Conservation (phyloP, 2,329 filamentous ascomycete species). For the Pezizomycotina sp. region DNA sequence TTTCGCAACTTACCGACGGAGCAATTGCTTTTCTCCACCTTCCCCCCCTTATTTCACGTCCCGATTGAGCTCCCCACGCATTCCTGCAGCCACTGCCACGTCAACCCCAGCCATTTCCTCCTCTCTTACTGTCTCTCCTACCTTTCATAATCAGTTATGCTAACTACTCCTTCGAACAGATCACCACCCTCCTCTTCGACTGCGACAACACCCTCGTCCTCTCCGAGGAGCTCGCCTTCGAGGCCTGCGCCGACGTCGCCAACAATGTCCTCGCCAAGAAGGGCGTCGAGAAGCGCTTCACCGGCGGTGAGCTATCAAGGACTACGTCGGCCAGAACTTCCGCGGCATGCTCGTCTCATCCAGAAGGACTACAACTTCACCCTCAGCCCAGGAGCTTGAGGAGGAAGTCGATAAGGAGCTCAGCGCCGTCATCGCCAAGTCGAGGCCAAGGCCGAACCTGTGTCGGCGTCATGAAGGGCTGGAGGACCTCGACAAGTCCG, state of each 20-base stretch:
- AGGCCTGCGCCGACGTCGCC: conserved; percentile 75
- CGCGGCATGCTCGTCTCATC: conserved; percentile 72
- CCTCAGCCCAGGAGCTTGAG: conserved; percentile 52
- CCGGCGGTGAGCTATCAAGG: conserved; percentile 57
- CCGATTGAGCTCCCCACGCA: too few species aligned
- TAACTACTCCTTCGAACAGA: too few species aligned
- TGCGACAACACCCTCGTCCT: conserved; percentile 86
- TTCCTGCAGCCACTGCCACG: too few species aligned
- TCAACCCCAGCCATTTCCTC: too few species aligned
- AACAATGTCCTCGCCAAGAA: conserved; percentile 64
- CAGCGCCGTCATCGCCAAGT: conserved; percentile 66
- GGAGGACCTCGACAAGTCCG: conserved; percentile 42
- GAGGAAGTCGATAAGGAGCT: conserved; percentile 61
- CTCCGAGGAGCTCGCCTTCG: conserved; percentile 79
- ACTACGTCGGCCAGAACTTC: conserved; percentile 90
- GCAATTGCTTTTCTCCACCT: too few species aligned
- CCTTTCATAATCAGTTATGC: too few species aligned
- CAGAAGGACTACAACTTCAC: conserved; percentile 60
- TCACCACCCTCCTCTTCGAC: conserved; percentile 58
- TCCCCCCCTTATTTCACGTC: too few species aligned
- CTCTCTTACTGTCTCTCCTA: too few species aligned
- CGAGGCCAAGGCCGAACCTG: conserved; percentile 53
- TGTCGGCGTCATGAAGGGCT: conserved; percentile 50
- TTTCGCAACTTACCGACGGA: too few species aligned
- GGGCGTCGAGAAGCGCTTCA: conserved; percentile 52